Evolutionary conservation across 106 monocot genomes (phyloP).

Genomic region (Allium cepa): DNA sequence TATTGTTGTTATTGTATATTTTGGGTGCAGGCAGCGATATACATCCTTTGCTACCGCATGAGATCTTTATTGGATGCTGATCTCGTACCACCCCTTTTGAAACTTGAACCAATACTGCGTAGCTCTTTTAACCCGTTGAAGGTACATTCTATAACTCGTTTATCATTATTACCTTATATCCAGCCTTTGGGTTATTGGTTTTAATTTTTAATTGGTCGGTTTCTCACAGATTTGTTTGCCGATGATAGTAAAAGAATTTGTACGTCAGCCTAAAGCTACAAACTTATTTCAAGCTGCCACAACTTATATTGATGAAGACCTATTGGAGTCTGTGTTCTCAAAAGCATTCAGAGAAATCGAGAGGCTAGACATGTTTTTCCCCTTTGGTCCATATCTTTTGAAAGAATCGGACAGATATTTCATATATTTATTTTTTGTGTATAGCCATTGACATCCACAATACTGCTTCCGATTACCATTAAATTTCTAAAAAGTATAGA

Average conservation of each 20-base stretch:
- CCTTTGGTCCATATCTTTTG: conserved; percentile 85
- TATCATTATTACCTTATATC: too few relatives aligned
- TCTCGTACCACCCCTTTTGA: conserved; percentile 34
- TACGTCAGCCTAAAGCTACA: conserved; percentile 59
- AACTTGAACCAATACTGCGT: conserved; percentile 36
- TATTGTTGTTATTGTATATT: too few relatives aligned
- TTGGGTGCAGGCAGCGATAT: conserved; percentile 72
- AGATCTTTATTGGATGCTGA: conserved; percentile 62
- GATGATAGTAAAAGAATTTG: conserved; percentile 81
- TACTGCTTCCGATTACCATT: too few relatives aligned
- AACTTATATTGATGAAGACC: conserved; percentile 20
- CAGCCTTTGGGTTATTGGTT: too few relatives aligned
- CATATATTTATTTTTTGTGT: too few relatives aligned
- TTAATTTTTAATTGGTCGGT: too few relatives aligned
- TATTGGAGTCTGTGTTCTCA: conserved; percentile 49
- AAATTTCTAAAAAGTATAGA: too few relatives aligned
- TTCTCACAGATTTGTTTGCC: conserved; percentile 78
- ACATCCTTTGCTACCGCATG: conserved; percentile 88
- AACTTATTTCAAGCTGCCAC: conserved; percentile 34
- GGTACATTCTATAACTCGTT: conserved; percentile 21
- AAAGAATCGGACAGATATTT: conserved; percentile 86
- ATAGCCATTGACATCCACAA: too few relatives aligned
- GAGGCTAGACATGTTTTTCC: conserved; percentile 84
- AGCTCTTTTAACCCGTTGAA: conserved; percentile 65
- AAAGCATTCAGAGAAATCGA: conserved; percentile 47